phyloP scores from a whole-genome alignment of 2,329 filamentous ascomycete species.

The Sclerotinia nivalis region DNA sequence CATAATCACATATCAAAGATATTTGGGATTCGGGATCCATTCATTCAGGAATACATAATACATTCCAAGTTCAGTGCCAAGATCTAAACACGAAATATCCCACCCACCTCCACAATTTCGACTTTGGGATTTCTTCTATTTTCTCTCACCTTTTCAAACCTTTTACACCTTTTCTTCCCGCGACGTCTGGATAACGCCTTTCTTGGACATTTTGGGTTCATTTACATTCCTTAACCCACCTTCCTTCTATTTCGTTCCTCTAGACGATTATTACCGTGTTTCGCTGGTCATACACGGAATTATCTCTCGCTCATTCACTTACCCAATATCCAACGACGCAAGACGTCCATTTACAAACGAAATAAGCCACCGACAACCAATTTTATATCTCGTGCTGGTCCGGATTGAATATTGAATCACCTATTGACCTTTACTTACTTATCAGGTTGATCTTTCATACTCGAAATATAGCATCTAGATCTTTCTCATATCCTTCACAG shows the following conservation, averaged over 20 bases:
- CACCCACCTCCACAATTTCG: slow-evolving; percentile 11
- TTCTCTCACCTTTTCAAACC: background rate
- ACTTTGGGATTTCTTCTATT: background rate
- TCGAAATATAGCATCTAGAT: background rate
- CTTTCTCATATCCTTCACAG: slow-evolving; percentile 1
- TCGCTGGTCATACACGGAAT: slow-evolving; percentile 28
- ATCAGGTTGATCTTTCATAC: slow-evolving; percentile 1
- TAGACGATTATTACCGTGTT: background rate
- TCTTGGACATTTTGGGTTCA: slow-evolving; percentile 13
- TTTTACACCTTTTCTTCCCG: background rate
- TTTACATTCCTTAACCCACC: slow-evolving; percentile 20
- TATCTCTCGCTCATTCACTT: slow-evolving; percentile 1
- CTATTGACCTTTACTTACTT: background rate
- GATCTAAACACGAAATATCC: background rate
- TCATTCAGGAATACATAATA: background rate
- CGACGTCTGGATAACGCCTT: slow-evolving; percentile 16
- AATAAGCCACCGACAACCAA: background rate
- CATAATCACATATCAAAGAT: background rate
- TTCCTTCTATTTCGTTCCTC: background rate
- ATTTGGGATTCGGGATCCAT: background rate
- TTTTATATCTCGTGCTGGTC: slow-evolving; percentile 13
- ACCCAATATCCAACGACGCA: slow-evolving; percentile 14
- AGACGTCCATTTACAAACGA: slow-evolving; percentile 13
- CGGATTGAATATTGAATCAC: background rate
- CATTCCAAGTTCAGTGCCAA: slow-evolving; percentile 7